Percentiles rank a stretch among this genome's conserved stretches.
Evolutionary conservation across 345 rosid species (phyloP).

Genomic region (Excoecaria agallocha): DNA sequence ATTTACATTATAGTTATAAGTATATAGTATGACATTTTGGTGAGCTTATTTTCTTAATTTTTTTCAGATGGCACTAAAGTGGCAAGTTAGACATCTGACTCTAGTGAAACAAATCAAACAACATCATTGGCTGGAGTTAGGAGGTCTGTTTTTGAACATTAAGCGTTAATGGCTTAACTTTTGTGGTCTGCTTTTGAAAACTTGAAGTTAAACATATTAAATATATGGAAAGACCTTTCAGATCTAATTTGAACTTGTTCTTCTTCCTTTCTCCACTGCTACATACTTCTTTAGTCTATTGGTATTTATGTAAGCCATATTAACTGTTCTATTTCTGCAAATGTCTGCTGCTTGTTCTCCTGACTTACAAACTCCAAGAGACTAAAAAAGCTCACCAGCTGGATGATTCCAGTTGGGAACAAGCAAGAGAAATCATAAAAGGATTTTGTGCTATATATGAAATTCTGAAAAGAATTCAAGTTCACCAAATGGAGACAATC

Average conservation of each 20-base stretch:
- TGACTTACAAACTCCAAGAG: not conserved
- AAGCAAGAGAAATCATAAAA: no score
- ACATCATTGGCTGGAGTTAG: slow-evolving; percentile 46
- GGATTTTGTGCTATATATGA: no score
- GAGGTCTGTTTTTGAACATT: slow-evolving; percentile 47
- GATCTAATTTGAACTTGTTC: not conserved
- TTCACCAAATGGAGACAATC: no score
- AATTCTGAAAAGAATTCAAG: no score
- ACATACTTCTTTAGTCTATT: not conserved
- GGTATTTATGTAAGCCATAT: not conserved
- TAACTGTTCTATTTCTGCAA: not conserved
- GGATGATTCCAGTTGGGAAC: no score
- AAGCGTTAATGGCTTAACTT: slow-evolving; percentile 11
- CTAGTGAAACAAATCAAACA: slow-evolving; percentile 37
- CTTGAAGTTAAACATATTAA: not conserved
- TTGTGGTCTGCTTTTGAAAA: not conserved
- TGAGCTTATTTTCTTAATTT: not conserved
- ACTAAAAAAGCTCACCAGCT: no score
- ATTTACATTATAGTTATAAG: no score
- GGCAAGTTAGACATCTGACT: slow-evolving; percentile 32
- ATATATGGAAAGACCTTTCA: not conserved
- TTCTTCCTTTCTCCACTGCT: not conserved
- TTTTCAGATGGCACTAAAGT: slow-evolving; percentile 58
- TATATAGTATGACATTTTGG: no score
- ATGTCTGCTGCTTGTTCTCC: not conserved